Percentiles rank a stretch among this genome's conserved stretches.
These are phyloP conservation scores for Tricholoma sp. DNA, from an alignment of 768 basidiomycete genomes.

Conservation along the genomic window DNA sequence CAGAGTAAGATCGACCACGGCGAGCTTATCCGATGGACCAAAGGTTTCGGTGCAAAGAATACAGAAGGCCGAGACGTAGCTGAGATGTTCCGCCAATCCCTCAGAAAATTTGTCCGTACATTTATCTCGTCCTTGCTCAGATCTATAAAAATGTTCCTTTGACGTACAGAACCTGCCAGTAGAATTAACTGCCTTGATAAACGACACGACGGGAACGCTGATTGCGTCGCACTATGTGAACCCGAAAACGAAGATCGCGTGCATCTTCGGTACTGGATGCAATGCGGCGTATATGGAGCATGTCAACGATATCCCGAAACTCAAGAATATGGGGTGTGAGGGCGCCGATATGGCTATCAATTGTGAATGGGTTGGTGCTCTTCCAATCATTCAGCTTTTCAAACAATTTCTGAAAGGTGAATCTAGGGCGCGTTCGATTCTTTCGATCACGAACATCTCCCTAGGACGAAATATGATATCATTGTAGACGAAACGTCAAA, in stretches of 20 bases:
- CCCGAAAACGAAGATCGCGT: conserved; percentile 84
- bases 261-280: conserved; percentile 97
- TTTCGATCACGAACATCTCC: conserved; percentile 89
- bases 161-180: conserved; percentile 70
- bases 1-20: conserved; percentile 94
- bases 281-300: conserved; percentile 99
- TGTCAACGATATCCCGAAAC: conserved; percentile 80
- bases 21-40: conserved; percentile 97
- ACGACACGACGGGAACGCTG: conserved; percentile 96
- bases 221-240: conserved; percentile 97
- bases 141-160: conserved; percentile 3
- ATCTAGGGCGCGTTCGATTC: conserved; percentile 94
- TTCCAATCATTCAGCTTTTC: not conserved
- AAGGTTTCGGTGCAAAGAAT: conserved; percentile 90
- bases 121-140: not conserved
- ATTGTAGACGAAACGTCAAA: conserved; percentile 92
- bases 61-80: conserved; percentile 93
- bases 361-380: conserved; percentile 79
- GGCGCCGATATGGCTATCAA: conserved; percentile 87
- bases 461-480: conserved; percentile 90
- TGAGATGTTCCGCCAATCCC: conserved; percentile 82
- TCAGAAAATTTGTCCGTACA: conserved; percentile 67
- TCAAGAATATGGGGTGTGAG: conserved; percentile 67
- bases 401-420: not conserved
- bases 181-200: conserved; percentile 81